Base-by-base conservation (phyloP, 768 basidiomycete species). In the Pleurotus djamor region DNA sequence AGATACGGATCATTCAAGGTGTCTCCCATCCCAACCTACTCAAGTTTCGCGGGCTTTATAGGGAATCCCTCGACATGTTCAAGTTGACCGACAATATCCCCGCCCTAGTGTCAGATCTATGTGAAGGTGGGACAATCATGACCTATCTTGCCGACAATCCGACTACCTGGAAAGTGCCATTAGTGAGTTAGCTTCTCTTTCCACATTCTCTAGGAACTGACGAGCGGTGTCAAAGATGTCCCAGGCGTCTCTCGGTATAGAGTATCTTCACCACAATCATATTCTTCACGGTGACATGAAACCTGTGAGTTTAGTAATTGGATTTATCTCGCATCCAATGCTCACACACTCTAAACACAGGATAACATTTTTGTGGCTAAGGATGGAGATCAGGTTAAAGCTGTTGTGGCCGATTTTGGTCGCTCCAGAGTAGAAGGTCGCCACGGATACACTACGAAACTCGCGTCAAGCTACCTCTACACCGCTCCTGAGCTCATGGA, bases 401-500 rank as follows among this genome's bases (percentile, higher is more conserved):
- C 49, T 33, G 49, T 50, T 12, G 5, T 50, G 9, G 49, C 10
- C 49, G 49, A 50, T 17, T 50, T 50, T 35, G 49, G 49, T 12
- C 49, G 49, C 16, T 50, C 49, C 28, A 50, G 49, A 35, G 32
- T 50, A 12, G 16, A 33, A 9, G 34, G 34, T 14, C 51, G 13
- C 4, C 8, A 21, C 8, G 59, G 59, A 9, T 60, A 21, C 37
- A 41, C 59, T 14, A 60, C 59, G 4, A 38, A 12, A 3, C 9
- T 38, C 14, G 35, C 48, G 4, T 17, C 33, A 21, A 38, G 16
- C n/a, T 35, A 35, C 48, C 28, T n/a, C 14, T 36, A 34, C 33
- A 51, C 47, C 5, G 58, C 58, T 13, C 58, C 58, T 14, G 58
- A 59, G 33, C 50, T 66, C 48, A 62, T 55, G 21, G 65, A 55